A percentile compares a stretch with the other conserved stretches of the same genome.
These are phyloP conservation scores for Mycocentrospora acerina DNA, from an alignment of 2,329 filamentous ascomycete species.

Conservation along the genomic window DNA sequence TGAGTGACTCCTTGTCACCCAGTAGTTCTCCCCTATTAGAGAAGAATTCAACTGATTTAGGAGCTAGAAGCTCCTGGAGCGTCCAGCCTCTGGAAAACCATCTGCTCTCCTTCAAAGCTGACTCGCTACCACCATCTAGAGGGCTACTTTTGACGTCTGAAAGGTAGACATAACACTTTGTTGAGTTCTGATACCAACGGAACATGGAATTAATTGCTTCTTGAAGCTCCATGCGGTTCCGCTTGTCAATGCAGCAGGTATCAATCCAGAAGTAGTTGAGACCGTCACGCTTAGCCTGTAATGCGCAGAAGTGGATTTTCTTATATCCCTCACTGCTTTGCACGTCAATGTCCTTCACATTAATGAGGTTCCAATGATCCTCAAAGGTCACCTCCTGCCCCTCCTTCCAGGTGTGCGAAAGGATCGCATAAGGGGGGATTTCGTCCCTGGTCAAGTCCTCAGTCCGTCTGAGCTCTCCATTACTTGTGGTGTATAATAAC, in stretches of 20 bases:
- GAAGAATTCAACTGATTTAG: slow-evolving; percentile 16
- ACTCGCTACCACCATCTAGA: not conserved
- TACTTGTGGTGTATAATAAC: no score
- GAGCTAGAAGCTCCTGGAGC: slow-evolving; percentile 13
- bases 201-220: no score
- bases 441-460: no score
- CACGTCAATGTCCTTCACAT: no score
- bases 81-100: slow-evolving; percentile 14
- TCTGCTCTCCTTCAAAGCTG: not conserved
- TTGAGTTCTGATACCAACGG: slow-evolving; percentile 20
- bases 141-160: slow-evolving; percentile 11
- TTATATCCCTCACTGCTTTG: slow-evolving; percentile 14
- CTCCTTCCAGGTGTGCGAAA: slow-evolving; percentile 5
- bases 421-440: slow-evolving; percentile 5
- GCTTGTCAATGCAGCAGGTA: slow-evolving; percentile 16
- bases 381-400: slow-evolving; percentile 35
- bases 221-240: slow-evolving; percentile 10
- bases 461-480: no score
- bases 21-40: slow-evolving; percentile 8
- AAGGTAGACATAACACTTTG: slow-evolving; percentile 21
- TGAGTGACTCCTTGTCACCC: slow-evolving; percentile 7
- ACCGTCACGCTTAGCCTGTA: slow-evolving; percentile 3
- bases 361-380: no score
- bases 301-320: slow-evolving; percentile 22
- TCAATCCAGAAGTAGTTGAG: slow-evolving; percentile 14